phyloP scores from a whole-genome alignment of 345 rosid genomes.

The Jatropha curcas region DNA sequence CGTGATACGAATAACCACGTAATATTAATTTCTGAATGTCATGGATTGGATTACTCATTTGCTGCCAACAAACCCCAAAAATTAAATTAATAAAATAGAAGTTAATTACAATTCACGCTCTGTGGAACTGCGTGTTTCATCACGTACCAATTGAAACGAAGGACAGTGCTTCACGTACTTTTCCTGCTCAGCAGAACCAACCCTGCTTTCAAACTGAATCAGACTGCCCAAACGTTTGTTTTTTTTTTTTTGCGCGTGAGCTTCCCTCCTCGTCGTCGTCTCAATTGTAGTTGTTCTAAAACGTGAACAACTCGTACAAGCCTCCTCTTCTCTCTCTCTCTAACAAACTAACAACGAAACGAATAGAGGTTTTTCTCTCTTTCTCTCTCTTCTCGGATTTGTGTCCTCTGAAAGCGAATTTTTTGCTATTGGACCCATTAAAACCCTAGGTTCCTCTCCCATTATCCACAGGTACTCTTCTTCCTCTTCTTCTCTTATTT shows the following conservation, averaged over 20 bases:
- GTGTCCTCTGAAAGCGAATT: constrained; percentile 13
- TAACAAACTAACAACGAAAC: constrained; percentile 14
- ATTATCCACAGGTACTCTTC: constrained; percentile 30
- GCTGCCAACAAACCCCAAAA: not conserved
- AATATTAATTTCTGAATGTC: not conserved
- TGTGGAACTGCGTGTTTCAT: not conserved
- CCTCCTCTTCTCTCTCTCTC: constrained; percentile 10
- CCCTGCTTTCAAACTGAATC: constrained; percentile 11
- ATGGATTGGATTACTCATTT: not conserved
- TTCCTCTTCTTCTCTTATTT: not conserved
- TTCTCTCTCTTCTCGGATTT: constrained; percentile 22
- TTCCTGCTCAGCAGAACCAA: constrained; percentile 12
- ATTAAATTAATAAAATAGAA: not conserved
- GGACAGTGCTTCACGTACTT: constrained; percentile 25
- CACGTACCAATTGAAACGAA: constrained; percentile 31
- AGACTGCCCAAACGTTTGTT: constrained; percentile 13
- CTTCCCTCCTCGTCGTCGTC: not conserved
- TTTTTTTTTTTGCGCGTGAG: constrained; percentile 27
- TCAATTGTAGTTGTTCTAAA: not conserved
- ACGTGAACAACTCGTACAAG: constrained; percentile 31
- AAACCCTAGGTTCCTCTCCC: constrained; percentile 51
- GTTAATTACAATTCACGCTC: not conserved
- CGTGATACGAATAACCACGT: not conserved
- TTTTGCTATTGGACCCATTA: constrained; percentile 25
- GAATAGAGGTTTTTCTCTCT: constrained; percentile 11